A percentile compares a stretch with the other conserved stretches of the same genome.
These are phyloP conservation scores for Hypocreales sp. DNA, from an alignment of 2,329 filamentous ascomycete species.

Conservation along the genomic window DNA sequence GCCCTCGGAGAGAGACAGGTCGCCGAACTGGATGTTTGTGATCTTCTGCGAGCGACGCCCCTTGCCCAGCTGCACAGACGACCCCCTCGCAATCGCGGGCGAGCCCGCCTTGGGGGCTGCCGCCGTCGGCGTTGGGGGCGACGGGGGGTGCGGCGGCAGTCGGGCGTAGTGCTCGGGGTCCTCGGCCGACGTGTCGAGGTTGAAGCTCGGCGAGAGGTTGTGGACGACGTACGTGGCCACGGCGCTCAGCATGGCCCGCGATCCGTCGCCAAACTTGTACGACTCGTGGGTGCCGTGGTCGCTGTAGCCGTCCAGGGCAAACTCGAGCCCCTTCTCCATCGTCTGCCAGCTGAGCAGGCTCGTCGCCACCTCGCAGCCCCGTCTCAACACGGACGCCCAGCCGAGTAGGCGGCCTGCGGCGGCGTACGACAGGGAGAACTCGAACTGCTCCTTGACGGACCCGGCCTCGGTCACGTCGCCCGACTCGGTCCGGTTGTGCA, in stretches of 20 bases:
- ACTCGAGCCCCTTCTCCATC: slow-evolving; percentile 43
- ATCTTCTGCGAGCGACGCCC: slow-evolving; percentile 34
- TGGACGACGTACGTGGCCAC: slow-evolving; percentile 43
- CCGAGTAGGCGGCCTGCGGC: slow-evolving; percentile 44
- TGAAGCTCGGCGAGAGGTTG: slow-evolving; percentile 44
- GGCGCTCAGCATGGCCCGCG: slow-evolving; percentile 35
- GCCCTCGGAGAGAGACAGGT: slow-evolving; percentile 29
- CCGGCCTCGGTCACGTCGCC: slow-evolving; percentile 20
- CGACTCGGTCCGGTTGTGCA: slow-evolving; percentile 11
- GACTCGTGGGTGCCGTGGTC: slow-evolving; percentile 23
- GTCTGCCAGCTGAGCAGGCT: slow-evolving; percentile 47
- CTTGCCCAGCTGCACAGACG: slow-evolving; percentile 18
- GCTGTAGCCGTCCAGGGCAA: slow-evolving; percentile 28
- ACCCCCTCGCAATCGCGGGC: slow-evolving; percentile 19
- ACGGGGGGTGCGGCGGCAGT: slow-evolving; percentile 14
- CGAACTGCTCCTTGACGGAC: slow-evolving; percentile 26
- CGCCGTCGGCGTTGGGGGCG: slow-evolving; percentile 5
- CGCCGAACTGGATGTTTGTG: slow-evolving; percentile 56
- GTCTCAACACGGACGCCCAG: slow-evolving; percentile 36
- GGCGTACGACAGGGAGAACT: slow-evolving; percentile 47
- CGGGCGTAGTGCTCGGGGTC: slow-evolving; percentile 23
- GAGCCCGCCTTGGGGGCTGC: slow-evolving; percentile 4
- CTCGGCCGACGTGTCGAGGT: slow-evolving; percentile 31
- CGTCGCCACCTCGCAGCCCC: slow-evolving; percentile 44
- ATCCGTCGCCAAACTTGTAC: slow-evolving; percentile 36